Conservation (phyloP, 306 rosid genomes). For the Castanospermum australe region DNA sequence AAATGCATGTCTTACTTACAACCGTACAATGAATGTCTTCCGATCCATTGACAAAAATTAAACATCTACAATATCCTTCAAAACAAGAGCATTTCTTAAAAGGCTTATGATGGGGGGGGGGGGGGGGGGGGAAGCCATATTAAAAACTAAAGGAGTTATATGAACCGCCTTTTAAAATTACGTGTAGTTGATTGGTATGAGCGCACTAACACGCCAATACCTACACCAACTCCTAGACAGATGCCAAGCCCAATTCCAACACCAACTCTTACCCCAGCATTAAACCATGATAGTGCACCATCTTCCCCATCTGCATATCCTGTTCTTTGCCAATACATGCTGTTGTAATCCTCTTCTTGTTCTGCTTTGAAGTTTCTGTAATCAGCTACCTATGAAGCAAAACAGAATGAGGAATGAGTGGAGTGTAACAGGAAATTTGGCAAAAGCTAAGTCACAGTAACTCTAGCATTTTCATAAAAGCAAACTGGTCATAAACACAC, state of each 20-base stretch:
- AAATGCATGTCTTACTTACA: conserved; percentile 19
- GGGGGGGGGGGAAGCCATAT: neutral
- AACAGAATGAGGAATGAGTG: neutral
- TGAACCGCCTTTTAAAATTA: conserved; percentile 44
- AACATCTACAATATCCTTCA: neutral
- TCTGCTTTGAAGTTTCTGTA: conserved; percentile 44
- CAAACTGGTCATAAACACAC: neutral
- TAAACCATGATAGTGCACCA: conserved; percentile 71
- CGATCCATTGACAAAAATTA: neutral
- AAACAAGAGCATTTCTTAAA: conserved; percentile 26
- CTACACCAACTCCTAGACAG: conserved; percentile 61
- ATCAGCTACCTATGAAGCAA: conserved; percentile 39
- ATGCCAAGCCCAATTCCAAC: conserved; percentile 67
- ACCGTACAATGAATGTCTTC: neutral
- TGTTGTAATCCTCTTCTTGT: conserved; percentile 44
- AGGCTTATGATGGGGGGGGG: neutral
- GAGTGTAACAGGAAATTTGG: neutral
- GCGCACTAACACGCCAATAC: conserved; percentile 51
- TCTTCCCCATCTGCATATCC: conserved; percentile 51
- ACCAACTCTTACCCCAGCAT: conserved; percentile 77
- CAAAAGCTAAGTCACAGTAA: neutral
- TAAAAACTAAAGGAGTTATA: conserved; percentile 15
- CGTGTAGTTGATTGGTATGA: conserved; percentile 58
- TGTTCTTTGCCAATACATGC: conserved; percentile 40
- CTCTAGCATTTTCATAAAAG: neutral